phyloP scores from a whole-genome alignment of 106 monocot species.

The Dendrobium officinale region DNA sequence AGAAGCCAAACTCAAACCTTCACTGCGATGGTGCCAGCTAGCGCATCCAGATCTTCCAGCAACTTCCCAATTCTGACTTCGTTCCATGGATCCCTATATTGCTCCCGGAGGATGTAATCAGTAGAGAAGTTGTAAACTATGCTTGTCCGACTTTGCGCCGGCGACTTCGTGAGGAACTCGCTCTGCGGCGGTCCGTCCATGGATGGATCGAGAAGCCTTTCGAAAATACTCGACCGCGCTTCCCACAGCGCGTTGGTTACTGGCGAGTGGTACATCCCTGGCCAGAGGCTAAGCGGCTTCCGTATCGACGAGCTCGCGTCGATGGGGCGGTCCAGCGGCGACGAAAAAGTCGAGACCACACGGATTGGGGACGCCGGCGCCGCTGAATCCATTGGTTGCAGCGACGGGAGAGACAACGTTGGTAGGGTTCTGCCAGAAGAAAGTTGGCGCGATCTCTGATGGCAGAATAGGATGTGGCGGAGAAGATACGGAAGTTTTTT shows the following conservation, averaged over 20 bases:
- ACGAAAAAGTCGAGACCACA: constrained; percentile 45
- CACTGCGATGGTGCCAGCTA: constrained; percentile 88
- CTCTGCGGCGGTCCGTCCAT: constrained; percentile 55
- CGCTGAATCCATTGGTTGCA: constrained; percentile 8
- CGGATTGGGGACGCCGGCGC: constrained; percentile 29
- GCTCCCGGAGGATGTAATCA: constrained; percentile 82
- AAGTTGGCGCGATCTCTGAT: not conserved
- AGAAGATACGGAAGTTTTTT: not conserved
- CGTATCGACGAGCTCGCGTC: constrained; percentile 45
- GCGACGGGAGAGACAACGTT: not conserved
- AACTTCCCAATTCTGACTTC: constrained; percentile 90
- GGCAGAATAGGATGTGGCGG: not conserved
- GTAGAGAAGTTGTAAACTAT: constrained; percentile 66
- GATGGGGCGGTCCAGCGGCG: constrained; percentile 39
- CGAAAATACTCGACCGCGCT: constrained; percentile 87
- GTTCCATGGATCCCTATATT: constrained; percentile 93
- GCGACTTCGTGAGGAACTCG: constrained; percentile 67
- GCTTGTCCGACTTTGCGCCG: constrained; percentile 70
- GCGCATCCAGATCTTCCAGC: constrained; percentile 95
- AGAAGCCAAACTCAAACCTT: constrained; percentile 39
- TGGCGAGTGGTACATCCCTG: constrained; percentile 95
- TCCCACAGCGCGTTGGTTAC: constrained; percentile 98
- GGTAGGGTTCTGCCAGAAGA: not conserved
- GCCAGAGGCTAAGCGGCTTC: constrained; percentile 92
- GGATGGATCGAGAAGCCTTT: constrained; percentile 55